Base-by-base conservation (phyloP, 768 basidiomycete species). In the Cystofilobasidium ferigula region DNA sequence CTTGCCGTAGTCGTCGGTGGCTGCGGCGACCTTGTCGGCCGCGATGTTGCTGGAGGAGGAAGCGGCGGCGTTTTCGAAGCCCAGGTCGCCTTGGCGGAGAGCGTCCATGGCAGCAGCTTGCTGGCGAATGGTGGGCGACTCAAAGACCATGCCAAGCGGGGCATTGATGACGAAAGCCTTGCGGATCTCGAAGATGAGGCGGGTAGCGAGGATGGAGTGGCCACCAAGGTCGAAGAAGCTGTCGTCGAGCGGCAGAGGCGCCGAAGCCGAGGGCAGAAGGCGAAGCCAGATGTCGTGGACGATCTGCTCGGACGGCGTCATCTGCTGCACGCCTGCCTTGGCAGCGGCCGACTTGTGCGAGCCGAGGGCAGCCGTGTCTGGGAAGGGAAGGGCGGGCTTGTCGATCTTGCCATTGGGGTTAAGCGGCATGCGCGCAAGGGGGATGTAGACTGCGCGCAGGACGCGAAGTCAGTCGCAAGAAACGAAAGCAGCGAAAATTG, bases 331-430 rank as follows among this genome's bases (percentile, higher is more conserved):
- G 2, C 64, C 47, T 1, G 71, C 45, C 36, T 76, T 71, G 35
- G 72, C 69, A 0, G 82, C 76, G 45, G 82, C 80, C 47, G 72
- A 69, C 53, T 42, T 54, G 36, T 38, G 73, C 60, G 26, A 70
- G 67, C 12, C 38, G 64, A 26, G 78, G 0, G 76, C 73, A 5
- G 85, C 88, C 0, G 95, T 98, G 76, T 99, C 95, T 9, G 95
- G 95, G 85, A 98, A 99, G 14, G 95, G 95, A 54, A 99, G 83
- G 0, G 89, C 88, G 0, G 95, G 94, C 74, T 98, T 99, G 80
- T 99, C 95, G 75, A 99, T 86, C 78, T 99, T 99, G 69, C 95
- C 95, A 74, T 98, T 99, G 9, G 95, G 95, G 72, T 97, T 99
- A 59, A 99, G 82, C 24, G 95, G 95, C 88, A 99, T 94, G 63